A percentile compares a stretch with the other conserved stretches of the same genome.
These are phyloP conservation scores for Clonostachys sp. DNA, from an alignment of 2,329 filamentous ascomycete genomes.

Conservation along the genomic window DNA sequence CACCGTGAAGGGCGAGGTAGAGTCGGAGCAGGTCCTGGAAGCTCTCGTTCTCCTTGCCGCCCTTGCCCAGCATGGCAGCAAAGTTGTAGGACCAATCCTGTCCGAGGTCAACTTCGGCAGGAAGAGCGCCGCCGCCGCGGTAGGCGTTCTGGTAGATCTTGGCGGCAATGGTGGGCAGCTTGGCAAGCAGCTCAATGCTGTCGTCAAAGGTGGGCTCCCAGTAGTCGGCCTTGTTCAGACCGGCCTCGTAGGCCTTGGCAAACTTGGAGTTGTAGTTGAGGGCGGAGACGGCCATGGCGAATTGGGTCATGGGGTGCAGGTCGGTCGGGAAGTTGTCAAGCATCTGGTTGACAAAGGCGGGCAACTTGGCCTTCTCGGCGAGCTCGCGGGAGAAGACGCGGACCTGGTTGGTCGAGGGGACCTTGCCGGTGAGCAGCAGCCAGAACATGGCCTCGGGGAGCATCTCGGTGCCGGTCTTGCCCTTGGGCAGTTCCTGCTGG, in stretches of 20 bases:
- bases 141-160: slow-evolving; percentile 96
- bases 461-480: slow-evolving; percentile 90
- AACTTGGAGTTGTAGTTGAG: slow-evolving; percentile 93
- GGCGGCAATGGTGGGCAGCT: slow-evolving; percentile 92
- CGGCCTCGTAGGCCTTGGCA: slow-evolving; percentile 86
- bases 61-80: slow-evolving; percentile 90
- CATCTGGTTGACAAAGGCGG: slow-evolving; percentile 79
- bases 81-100: slow-evolving; percentile 99
- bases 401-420: slow-evolving; percentile 78
- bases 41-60: slow-evolving; percentile 80
- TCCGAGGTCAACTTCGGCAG: slow-evolving; percentile 70
- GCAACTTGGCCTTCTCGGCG: slow-evolving; percentile 79
- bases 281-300: slow-evolving; percentile 91
- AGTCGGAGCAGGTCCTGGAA: slow-evolving; percentile 94
- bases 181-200: slow-evolving; percentile 86
- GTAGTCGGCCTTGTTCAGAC: slow-evolving; percentile 92
- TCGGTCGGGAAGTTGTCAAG: slow-evolving; percentile 85
- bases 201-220: slow-evolving; percentile 99
- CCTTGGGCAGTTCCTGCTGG: slow-evolving; percentile 89
- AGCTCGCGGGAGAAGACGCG: slow-evolving; percentile 80
- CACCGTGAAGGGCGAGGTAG: slow-evolving; percentile 93
- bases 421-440: slow-evolving; percentile 89
- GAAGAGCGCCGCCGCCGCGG: slow-evolving; percentile 67
- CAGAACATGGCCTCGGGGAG: slow-evolving; percentile 99
- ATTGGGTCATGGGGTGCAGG: slow-evolving; percentile 97